Base-by-base conservation (phyloP, 352 stramenopile genomes). In the Phytopythium chamaehyphon region DNA sequence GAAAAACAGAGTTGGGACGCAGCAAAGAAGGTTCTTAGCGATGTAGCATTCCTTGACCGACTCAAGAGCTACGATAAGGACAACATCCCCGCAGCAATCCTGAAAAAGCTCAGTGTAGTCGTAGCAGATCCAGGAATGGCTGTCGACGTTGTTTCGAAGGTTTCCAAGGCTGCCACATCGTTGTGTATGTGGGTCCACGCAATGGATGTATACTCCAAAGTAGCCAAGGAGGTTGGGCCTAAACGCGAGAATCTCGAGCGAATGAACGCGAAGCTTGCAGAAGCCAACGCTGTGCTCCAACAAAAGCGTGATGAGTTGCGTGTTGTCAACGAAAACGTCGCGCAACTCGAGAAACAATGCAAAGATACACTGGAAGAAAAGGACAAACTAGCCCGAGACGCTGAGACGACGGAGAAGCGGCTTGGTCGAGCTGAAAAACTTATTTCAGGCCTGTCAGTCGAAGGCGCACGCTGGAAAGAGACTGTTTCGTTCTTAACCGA, bases 161-260 rank as follows among this genome's bases (percentile, higher is more conserved):
- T 97, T 1, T 97, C 89, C 15, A 95, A 91, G 35, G 93, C 93
- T 1, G 92, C 90, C 0, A 93, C 75, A 4, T 93, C 86, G 22
- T 59, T 98, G 21, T 98, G 93, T 57, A 95, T 97, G 83, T 98
- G 93, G 83, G 88, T 95, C 15, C 89, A 97, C 50, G 93, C 93
- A 3, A 98, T 98, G 84, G 83, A 98, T 36, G 88, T 96, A n/a
- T 98, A 98, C 69, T 89, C 86, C 8, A 95, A 93, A 61, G 93
- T 98, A 7, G 90, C 89, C 2, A 98, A 98, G 63, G 91, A 97
- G 46, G 93, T 98, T 3, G 93, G 71, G 0, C 93, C 93, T 0
- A 98, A 98, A 66, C 88, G 91, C 48, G 84, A 90, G 51, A 92
- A 88, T 14, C 55, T 98, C 1, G 90, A 90, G 60, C 73, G 84